Evolutionary conservation across 306 rosid genomes (phyloP), one percentile per base, ranked within the genome.

Genomic region (Ammopiptanthus mongolicus): DNA sequence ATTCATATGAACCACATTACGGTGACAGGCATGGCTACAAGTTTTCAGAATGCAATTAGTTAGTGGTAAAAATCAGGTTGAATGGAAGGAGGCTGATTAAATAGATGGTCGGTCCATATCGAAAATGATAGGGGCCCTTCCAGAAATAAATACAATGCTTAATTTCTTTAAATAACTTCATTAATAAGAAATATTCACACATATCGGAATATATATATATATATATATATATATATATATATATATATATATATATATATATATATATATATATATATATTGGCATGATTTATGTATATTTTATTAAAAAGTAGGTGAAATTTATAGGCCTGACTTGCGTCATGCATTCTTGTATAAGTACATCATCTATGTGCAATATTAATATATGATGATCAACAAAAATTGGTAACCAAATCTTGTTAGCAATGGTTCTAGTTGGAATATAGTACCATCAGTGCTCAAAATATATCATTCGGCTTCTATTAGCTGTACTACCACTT

Each of bases 171-270:
- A 46, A 13, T 34, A 34, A 29, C 29, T 44, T 7, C 11, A 22
- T 50, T 15, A 8, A 44, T 1, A 36, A 10, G 62, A 65, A 12
- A 15, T 36, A 19, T 48, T 65, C 9, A 28, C 18, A 56, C 14
- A 50, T 3, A 12, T 34, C 8, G 4, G 36, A 81, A n/a, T n/a
- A n/a, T n/a, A n/a, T n/a, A n/a, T n/a, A n/a, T n/a, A n/a, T n/a
- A n/a, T n/a, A n/a, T n/a, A n/a, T n/a, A n/a, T n/a, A n/a, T n/a
- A n/a, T n/a, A n/a, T n/a, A n/a, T n/a, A n/a, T n/a, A n/a, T 83
- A 85, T 88, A 85, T 79, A 80, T 60, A 75, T 65, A 78, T 65
- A 75, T 65, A 78, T 65, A n/a, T 34, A n/a, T 47, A 57, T 6
- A 36, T 17, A 55, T 14, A 50, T 3, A 12, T 34, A 81, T 83